Base-by-base conservation (phyloP, 1,139 yeast genomes). In the Scheffersomyces quercinus region DNA sequence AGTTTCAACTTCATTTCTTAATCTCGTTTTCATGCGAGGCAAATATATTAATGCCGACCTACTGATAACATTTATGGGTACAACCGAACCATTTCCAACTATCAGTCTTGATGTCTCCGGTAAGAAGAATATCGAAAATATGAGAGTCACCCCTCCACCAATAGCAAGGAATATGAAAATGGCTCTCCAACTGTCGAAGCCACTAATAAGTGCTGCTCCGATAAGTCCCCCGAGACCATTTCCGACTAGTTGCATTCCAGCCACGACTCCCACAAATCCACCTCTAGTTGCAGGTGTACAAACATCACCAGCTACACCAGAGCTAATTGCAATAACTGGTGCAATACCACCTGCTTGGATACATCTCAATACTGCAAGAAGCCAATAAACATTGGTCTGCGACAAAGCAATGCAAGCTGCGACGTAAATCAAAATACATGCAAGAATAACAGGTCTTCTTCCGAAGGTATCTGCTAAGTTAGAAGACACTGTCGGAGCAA, bases 391-490 rank as follows among this genome's bases (percentile, higher is more conserved):
- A n/a, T 73, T 64, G 12, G 82, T 65, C 14, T 74, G 64, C 0
- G 90, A 88, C 11, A 86, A 59, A 1, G 87, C 89, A 14, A 82
- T 56, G 54, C 83, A 79, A 5, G 83, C 79, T 1, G 73, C 81
- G 7, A 81, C 68, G 46, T 78, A 85, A 2, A 82, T 65, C 0
- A 72, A 13, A 38, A 84, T 64, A 47, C 89, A 84, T 3, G 61
- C 43, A 14, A 85, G 40, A 9, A 82, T 67, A 0, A 84, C 73
- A 0, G 95, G 93, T 34, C 95, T 60, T 45, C 95, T 72, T 0
- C 96, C 96, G 43, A 73, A 67, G 1, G 68, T 56, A 56, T 88
- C 96, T 0, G 93, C 83, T n/a, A 86, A 49, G 1, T 82, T 73
- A 0, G 85, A 82, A 60, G 82, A 69, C 4, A 87, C 52, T 3